Conservation (phyloP, 768 basidiomycete species). For the Stropharia rugosoannulata region DNA sequence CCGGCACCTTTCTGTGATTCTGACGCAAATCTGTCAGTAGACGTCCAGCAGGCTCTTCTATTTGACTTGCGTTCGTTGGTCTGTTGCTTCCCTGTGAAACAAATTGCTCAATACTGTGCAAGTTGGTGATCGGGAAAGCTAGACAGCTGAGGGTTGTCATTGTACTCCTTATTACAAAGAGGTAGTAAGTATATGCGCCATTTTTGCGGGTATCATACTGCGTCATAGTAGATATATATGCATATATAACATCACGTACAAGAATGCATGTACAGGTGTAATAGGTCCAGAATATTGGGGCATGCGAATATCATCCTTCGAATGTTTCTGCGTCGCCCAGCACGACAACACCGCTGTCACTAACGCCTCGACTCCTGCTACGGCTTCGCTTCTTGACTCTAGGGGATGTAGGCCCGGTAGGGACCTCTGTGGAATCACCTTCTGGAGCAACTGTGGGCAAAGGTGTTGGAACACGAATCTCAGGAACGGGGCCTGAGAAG, state of each 20-base stretch:
- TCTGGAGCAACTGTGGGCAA: slow-evolving; percentile 18
- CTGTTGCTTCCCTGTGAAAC: too few relatives aligned
- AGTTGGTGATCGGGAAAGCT: too few relatives aligned
- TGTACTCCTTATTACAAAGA: too few relatives aligned
- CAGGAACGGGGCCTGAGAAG: slow-evolving; percentile 78
- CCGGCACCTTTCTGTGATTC: too few relatives aligned
- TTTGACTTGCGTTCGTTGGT: too few relatives aligned
- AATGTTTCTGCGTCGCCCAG: slow-evolving; percentile 36
- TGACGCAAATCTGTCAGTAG: too few relatives aligned
- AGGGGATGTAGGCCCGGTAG: slow-evolving; percentile 14
- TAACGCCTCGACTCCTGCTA: slow-evolving; percentile 20
- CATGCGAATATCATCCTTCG: slow-evolving; percentile 9
- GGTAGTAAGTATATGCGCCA: too few relatives aligned
- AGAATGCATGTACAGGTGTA: not conserved
- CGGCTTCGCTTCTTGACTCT: slow-evolving; percentile 27
- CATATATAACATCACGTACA: not conserved
- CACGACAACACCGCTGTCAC: slow-evolving; percentile 34
- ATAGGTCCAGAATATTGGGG: not conserved
- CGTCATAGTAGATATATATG: not conserved
- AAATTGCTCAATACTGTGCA: too few relatives aligned
- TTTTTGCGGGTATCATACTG: not conserved
- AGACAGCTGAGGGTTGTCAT: too few relatives aligned
- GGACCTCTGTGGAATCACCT: slow-evolving; percentile 2
- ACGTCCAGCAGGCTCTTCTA: too few relatives aligned
- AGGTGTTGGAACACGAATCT: slow-evolving; percentile 48